These are phyloP conservation scores for Paecilomyces niveus DNA, from an alignment of 2,329 filamentous ascomycete genomes.

Conservation along the genomic window DNA sequence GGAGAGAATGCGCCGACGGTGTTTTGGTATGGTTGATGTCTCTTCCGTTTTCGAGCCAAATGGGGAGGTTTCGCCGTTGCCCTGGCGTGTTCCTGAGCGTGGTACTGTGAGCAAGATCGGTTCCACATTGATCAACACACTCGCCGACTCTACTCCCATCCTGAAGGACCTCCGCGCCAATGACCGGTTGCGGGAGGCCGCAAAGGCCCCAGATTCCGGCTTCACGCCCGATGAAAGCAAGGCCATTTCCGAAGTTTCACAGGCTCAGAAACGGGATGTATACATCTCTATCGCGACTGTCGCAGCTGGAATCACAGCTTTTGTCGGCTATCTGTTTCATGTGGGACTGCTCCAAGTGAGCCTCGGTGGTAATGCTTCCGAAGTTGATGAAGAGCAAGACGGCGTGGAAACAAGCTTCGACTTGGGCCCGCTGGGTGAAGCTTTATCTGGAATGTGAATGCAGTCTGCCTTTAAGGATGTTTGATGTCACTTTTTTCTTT, in stretches of 20 bases:
- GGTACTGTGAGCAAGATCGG: slow-evolving; percentile 25
- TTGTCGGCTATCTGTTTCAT: slow-evolving; percentile 31
- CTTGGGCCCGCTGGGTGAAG: neutral
- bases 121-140: slow-evolving; percentile 24
- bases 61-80: slow-evolving; percentile 12
- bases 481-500: neutral
- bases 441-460: neutral
- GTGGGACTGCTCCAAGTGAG: slow-evolving; percentile 15
- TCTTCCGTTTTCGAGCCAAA: slow-evolving; percentile 13
- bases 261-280: slow-evolving; percentile 24
- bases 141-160: slow-evolving; percentile 32
- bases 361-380: slow-evolving; percentile 1
- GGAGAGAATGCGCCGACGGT: slow-evolving; percentile 28
- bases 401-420: slow-evolving; percentile 1
- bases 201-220: slow-evolving; percentile 17
- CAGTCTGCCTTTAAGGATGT: neutral
- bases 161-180: slow-evolving; percentile 27
- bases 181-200: slow-evolving; percentile 29
- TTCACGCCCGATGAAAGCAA: slow-evolving; percentile 18
- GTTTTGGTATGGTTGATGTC: slow-evolving; percentile 28
- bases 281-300: slow-evolving; percentile 29
- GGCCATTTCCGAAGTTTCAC: slow-evolving; percentile 16
- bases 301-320: slow-evolving; percentile 24
- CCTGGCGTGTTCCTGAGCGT: slow-evolving; percentile 29
- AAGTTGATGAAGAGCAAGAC: neutral